Conservation (phyloP, 1,139 yeast genomes). For the Citeromyces siamensis region DNA sequence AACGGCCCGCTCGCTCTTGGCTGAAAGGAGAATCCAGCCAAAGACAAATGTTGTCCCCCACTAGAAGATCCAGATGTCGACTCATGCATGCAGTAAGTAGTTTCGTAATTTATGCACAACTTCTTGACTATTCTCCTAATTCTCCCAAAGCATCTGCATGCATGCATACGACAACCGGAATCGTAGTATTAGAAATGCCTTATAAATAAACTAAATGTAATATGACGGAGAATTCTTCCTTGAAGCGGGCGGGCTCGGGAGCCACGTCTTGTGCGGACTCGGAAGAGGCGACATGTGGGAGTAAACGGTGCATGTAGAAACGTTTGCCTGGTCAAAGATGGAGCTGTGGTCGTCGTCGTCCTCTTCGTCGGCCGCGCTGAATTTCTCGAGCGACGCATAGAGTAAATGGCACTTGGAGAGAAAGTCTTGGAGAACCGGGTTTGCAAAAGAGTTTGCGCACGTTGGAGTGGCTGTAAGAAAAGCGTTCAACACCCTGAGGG, state of each 20-base stretch:
- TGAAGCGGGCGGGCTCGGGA: slow-evolving; percentile 1
- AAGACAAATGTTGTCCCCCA: too few species aligned
- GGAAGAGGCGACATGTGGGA: slow-evolving; percentile 3
- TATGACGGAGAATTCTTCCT: slow-evolving; percentile 3
- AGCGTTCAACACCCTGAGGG: slow-evolving; percentile 5
- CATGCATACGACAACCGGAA: not conserved
- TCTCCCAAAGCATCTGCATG: too few species aligned
- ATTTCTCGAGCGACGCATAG: not conserved
- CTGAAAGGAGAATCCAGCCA: too few species aligned
- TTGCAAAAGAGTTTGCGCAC: slow-evolving; percentile 4
- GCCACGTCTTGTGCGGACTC: slow-evolving; percentile 2
- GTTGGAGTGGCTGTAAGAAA: slow-evolving; percentile 6
- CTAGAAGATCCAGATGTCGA: not conserved
- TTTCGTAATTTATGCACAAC: too few species aligned
- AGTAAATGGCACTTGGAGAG: not conserved
- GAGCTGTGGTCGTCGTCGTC: slow-evolving; percentile 5
- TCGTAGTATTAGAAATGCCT: not conserved
- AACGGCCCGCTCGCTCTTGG: too few species aligned
- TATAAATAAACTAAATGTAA: not conserved
- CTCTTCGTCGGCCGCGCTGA: not conserved
- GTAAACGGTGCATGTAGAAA: slow-evolving; percentile 2
- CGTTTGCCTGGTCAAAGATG: slow-evolving; percentile 4
- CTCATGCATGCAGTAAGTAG: too few species aligned
- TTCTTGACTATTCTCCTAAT: too few species aligned
- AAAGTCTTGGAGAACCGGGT: not conserved